phyloP scores from a whole-genome alignment of 2,329 filamentous ascomycete genomes.

The Cladosporium oxysporum region DNA sequence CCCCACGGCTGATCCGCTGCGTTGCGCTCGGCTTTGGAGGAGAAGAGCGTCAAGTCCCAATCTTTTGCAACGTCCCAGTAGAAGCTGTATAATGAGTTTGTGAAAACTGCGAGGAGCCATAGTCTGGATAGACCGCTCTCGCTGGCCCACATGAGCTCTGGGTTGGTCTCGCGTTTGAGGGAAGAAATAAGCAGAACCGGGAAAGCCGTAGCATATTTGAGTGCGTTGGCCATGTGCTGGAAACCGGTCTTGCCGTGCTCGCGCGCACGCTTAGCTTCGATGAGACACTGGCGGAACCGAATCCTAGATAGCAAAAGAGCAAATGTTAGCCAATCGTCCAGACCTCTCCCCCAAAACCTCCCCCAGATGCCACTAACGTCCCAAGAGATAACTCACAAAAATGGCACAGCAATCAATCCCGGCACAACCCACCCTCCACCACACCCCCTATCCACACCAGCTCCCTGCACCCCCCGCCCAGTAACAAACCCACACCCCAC shows the following conservation, averaged over 20 bases:
- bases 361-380: background rate
- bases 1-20: slow-evolving; percentile 66
- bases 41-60: slow-evolving; percentile 90
- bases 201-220: slow-evolving; percentile 93
- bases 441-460: slow-evolving; percentile 75
- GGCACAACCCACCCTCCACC: slow-evolving; percentile 80
- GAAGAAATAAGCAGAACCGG: slow-evolving; percentile 74
- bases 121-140: slow-evolving; percentile 16
- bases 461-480: slow-evolving; percentile 62
- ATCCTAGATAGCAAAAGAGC: slow-evolving; percentile 50
- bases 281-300: slow-evolving; percentile 87
- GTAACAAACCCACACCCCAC: slow-evolving; percentile 82
- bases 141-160: slow-evolving; percentile 18
- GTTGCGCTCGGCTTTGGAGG: slow-evolving; percentile 53
- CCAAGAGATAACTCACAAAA: slow-evolving; percentile 44
- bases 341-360: background rate
- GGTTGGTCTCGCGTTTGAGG: slow-evolving; percentile 25
- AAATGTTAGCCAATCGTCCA: background rate
- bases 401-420: slow-evolving; percentile 79
- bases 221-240: slow-evolving; percentile 78
- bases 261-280: slow-evolving; percentile 74
- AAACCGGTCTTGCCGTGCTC: slow-evolving; percentile 57
- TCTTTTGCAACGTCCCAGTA: slow-evolving; percentile 98
- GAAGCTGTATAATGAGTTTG: slow-evolving; percentile 94
- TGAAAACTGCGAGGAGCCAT: slow-evolving; percentile 42